phyloP scores from a whole-genome alignment of 164 flowering plant species.

The Buxus sempervirens region DNA sequence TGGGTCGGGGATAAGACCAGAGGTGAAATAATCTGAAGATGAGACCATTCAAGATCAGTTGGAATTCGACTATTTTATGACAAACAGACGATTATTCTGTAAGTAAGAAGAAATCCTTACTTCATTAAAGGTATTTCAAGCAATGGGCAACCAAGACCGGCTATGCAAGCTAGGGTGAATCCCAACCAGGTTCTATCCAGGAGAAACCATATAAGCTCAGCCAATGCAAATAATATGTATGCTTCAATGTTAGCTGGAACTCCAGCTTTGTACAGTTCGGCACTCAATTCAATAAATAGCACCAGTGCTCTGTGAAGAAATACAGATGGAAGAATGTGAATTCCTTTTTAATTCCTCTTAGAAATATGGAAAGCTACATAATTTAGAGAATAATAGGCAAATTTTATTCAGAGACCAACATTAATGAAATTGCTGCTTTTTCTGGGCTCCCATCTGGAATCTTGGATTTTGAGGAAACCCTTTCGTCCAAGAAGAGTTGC shows the following conservation, averaged over 20 bases:
- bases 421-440: conserved; percentile 46
- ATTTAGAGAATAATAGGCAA: background rate
- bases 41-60: background rate
- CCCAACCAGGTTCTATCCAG: conserved; percentile 67
- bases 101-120: conserved; percentile 31
- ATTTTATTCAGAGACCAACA: conserved; percentile 39
- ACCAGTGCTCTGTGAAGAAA: conserved; percentile 39
- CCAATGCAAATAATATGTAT: conserved; percentile 67
- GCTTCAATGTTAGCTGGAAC: conserved; percentile 71
- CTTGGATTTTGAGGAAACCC: conserved; percentile 23
- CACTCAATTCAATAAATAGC: conserved; percentile 70
- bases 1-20: conserved; percentile 84
- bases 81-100: too few relatives aligned
- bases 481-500: conserved; percentile 69
- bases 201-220: conserved; percentile 66
- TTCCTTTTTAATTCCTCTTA: too few relatives aligned
- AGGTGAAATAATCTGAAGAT: conserved; percentile 62
- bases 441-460: conserved; percentile 38
- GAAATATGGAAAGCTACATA: too few relatives aligned
- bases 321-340: too few relatives aligned
- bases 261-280: conserved; percentile 84
- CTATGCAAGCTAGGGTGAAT: conserved; percentile 65
- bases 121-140: conserved; percentile 91
- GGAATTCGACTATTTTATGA: background rate
- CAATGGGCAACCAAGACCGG: conserved; percentile 72